Conservation (phyloP, 2,329 filamentous ascomycete genomes). For the Fusarium vanettenii region DNA sequence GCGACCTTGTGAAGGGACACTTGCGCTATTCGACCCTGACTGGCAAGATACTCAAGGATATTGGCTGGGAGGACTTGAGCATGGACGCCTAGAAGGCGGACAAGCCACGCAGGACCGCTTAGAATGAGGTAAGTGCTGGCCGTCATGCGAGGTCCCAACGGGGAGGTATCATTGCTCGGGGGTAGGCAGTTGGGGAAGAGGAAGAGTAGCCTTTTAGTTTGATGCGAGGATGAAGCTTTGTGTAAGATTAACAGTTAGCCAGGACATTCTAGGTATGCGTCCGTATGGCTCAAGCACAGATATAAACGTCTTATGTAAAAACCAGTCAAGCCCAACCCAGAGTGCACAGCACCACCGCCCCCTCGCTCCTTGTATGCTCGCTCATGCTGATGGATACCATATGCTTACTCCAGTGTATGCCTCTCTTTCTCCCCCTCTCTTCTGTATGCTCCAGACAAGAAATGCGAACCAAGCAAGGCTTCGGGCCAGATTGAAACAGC, state of each 20-base stretch:
- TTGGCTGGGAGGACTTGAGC: constrained; percentile 76
- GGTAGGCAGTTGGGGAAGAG: neutral
- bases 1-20: constrained; percentile 75
- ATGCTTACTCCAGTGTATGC: constrained; percentile 27
- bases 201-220: neutral
- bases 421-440: neutral
- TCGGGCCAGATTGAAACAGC: constrained; percentile 26
- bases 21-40: constrained; percentile 76
- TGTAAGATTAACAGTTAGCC: constrained; percentile 33
- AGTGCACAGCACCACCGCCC: constrained; percentile 12
- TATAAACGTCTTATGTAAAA: constrained; percentile 24
- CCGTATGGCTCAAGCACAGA: constrained; percentile 19
- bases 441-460: constrained; percentile 26
- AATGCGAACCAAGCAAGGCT: constrained; percentile 33
- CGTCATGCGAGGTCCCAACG: constrained; percentile 16
- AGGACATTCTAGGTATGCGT: constrained; percentile 26
- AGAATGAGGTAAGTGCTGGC: constrained; percentile 33
- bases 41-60: constrained; percentile 72
- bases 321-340: neutral
- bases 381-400: constrained; percentile 17
- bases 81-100: constrained; percentile 43
- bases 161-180: constrained; percentile 11
- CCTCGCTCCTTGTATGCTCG: constrained; percentile 13
- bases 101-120: constrained; percentile 32
- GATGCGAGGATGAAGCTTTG: constrained; percentile 15